Evolutionary conservation across 441 rosid genomes (phyloP).

Genomic region (Euphorbia schlechtendalii): DNA sequence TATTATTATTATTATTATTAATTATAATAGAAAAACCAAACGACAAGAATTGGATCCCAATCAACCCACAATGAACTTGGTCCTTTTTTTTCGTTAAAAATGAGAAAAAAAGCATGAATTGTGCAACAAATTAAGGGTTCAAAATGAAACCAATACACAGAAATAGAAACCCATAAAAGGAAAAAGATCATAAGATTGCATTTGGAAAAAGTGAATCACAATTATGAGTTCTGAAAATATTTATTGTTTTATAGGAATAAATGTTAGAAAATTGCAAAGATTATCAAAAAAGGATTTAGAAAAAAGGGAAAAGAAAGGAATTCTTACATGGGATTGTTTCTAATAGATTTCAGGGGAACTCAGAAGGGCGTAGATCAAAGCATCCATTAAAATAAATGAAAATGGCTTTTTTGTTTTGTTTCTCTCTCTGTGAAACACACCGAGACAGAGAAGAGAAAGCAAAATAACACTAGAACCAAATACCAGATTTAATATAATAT

Average conservation of each 20-base stretch:
- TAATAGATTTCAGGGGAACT: conserved; percentile 27
- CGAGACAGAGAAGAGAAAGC: conserved; percentile 22
- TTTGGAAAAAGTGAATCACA: conserved; percentile 34
- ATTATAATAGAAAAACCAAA: conserved; percentile 46
- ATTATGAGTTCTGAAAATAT: background rate
- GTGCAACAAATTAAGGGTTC: conserved; percentile 34
- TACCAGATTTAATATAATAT: conserved; percentile 17
- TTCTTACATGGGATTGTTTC: conserved; percentile 43
- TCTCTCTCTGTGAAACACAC: conserved; percentile 16
- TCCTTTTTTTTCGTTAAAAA: conserved; percentile 15
- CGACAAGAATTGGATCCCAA: conserved; percentile 86
- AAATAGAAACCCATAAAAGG: conserved; percentile 30
- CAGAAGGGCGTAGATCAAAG: conserved; percentile 37
- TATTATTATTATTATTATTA: too few species aligned
- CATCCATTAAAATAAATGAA: conserved; percentile 31
- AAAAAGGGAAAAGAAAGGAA: conserved; percentile 1
- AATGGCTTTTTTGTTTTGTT: conserved; percentile 11
- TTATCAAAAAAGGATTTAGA: background rate
- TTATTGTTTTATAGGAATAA: background rate
- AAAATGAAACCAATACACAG: conserved; percentile 24
- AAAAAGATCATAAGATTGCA: conserved; percentile 43
- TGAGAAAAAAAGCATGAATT: conserved; percentile 12
- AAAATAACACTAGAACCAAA: conserved; percentile 24
- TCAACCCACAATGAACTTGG: conserved; percentile 59
- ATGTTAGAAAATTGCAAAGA: background rate